These are phyloP conservation scores for Backusella macrospora DNA, from an alignment of 192 early-diverging fungal species.

Conservation along the genomic window DNA sequence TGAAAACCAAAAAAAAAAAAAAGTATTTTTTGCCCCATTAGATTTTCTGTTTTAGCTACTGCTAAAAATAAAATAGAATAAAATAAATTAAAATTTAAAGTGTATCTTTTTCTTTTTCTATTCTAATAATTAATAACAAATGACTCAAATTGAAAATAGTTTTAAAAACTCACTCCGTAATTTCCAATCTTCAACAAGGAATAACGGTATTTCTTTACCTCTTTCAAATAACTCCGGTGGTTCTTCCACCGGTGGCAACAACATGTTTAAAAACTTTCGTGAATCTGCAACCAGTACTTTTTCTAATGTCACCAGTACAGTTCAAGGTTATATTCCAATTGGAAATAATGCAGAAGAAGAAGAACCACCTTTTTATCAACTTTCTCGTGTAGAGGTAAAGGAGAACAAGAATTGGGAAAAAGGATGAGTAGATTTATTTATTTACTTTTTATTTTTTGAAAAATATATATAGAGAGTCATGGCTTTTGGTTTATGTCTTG, in stretches of 20 bases:
- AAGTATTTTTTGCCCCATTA: too few relatives aligned
- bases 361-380: constrained; percentile 43
- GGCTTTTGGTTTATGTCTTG: constrained; percentile 56
- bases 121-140: not conserved
- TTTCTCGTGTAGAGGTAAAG: constrained; percentile 45
- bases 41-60: too few relatives aligned
- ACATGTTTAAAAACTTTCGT: constrained; percentile 23
- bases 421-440: not conserved
- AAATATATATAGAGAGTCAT: constrained; percentile 23
- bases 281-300: constrained; percentile 37
- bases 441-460: constrained; percentile 1
- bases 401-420: too few relatives aligned
- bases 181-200: constrained; percentile 34
- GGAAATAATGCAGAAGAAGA: constrained; percentile 34
- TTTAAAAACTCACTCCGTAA: constrained; percentile 52
- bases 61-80: too few relatives aligned
- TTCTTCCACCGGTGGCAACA: not conserved
- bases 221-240: constrained; percentile 25
- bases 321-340: constrained; percentile 48
- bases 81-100: not conserved
- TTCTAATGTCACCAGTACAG: constrained; percentile 37
- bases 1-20: too few relatives aligned
- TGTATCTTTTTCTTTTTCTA: not conserved
- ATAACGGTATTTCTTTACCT: constrained; percentile 28
- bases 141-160: constrained; percentile 44